Conservation (phyloP, 2,329 filamentous ascomycete genomes). For the Amesomyces nigricolor region DNA sequence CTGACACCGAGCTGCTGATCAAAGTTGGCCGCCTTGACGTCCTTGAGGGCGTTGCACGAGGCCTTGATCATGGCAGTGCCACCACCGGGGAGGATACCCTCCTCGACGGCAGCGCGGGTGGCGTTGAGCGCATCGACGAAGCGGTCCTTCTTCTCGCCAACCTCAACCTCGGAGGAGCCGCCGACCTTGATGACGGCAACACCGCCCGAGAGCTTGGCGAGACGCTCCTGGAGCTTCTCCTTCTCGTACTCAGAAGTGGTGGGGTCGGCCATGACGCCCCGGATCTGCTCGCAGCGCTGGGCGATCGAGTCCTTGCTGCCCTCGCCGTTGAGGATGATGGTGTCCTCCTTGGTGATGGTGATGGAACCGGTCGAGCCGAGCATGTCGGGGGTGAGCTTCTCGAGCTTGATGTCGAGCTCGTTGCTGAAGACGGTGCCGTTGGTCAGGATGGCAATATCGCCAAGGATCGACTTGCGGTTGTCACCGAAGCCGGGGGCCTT, state of each 20-base stretch:
- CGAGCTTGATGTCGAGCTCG: constrained; percentile 97
- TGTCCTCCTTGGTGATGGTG: constrained; percentile 99
- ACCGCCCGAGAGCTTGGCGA: constrained; percentile 97
- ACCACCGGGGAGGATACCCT: constrained; percentile 97
- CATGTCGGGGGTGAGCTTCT: constrained; percentile 94
- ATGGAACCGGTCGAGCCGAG: constrained; percentile 96
- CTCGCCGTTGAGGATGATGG: constrained; percentile 95
- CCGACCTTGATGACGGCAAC: constrained; percentile 99
- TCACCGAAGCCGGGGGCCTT: constrained; percentile 99
- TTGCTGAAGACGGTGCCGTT: constrained; percentile 97
- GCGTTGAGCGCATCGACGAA: constrained; percentile 98
- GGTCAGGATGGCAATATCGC: constrained; percentile 91
- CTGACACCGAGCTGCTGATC: constrained; percentile 97
- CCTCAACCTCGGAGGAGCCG: constrained; percentile 95
- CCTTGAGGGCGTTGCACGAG: constrained; percentile 75
- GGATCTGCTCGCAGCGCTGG: constrained; percentile 98
- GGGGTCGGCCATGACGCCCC: constrained; percentile 89
- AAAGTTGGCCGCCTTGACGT: constrained; percentile 88
- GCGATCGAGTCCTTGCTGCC: constrained; percentile 89
- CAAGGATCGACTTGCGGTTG: constrained; percentile 99
- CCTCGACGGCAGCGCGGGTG: constrained; percentile 95
- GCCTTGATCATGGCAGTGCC: constrained; percentile 98
- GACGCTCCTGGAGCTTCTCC: constrained; percentile 99
- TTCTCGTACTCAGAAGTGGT: constrained; percentile 98
- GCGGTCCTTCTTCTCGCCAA: constrained; percentile 99